These are phyloP conservation scores for Croton laevigatus DNA, from an alignment of 441 rosid genomes.

Conservation along the genomic window DNA sequence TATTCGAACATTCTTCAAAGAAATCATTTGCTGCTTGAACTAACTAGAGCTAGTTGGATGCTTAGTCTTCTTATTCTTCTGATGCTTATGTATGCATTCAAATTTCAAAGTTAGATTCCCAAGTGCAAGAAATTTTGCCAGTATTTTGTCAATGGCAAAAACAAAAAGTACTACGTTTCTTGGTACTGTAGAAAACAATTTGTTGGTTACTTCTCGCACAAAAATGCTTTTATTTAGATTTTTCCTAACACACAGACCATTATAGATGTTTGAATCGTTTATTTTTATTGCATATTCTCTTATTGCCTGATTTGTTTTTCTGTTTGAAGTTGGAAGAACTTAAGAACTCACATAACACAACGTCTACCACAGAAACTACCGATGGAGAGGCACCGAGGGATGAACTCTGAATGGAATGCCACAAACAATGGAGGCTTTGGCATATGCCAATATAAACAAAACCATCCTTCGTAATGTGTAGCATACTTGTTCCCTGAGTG, in stretches of 20 bases:
- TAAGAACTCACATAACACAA: constrained; percentile 24
- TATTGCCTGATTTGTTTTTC: constrained; percentile 5
- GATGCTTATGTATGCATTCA: too few relatives aligned
- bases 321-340: constrained; percentile 49
- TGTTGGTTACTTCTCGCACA: not conserved
- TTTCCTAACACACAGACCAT: not conserved
- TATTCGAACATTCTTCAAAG: not conserved
- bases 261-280: not conserved
- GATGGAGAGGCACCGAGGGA: constrained; percentile 35
- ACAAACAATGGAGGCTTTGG: not conserved
- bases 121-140: not conserved
- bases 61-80: not conserved
- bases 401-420: constrained; percentile 27
- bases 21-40: not conserved
- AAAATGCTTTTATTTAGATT: not conserved
- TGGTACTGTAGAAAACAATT: not conserved
- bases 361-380: constrained; percentile 25
- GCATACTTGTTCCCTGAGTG: too few relatives aligned
- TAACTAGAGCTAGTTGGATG: not conserved
- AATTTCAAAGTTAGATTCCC: not conserved
- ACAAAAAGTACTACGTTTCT: not conserved
- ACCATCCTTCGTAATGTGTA: too few relatives aligned
- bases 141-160: not conserved
- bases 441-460: too few relatives aligned
- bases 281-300: not conserved